These are phyloP conservation scores for Aureobasidium zeae DNA, from an alignment of 2,329 filamentous ascomycete species.

Conservation along the genomic window DNA sequence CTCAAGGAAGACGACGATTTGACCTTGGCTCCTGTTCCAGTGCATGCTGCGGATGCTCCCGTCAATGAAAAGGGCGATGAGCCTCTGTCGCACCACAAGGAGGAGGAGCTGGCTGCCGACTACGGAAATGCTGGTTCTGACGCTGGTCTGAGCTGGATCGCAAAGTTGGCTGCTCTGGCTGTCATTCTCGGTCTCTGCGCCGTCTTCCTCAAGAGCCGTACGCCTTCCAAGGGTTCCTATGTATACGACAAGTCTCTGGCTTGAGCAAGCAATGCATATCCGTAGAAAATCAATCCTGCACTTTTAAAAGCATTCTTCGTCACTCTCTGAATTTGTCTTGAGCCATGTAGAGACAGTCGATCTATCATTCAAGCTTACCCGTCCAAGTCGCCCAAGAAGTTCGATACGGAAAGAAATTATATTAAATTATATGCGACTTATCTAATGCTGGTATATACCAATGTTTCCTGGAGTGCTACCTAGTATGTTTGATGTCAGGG, in stretches of 20 bases:
- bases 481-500: no score
- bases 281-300: no score
- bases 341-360: no score
- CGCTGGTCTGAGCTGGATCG: conserved; percentile 33
- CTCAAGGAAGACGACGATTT: conserved; percentile 6
- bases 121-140: conserved; percentile 17
- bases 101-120: conserved; percentile 19
- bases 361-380: no score
- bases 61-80: conserved; percentile 18
- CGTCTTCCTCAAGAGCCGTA: conserved; percentile 32
- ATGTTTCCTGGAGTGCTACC: no score
- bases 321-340: no score
- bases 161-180: conserved; percentile 39
- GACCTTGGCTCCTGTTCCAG: conserved; percentile 9
- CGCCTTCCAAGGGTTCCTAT: conserved; percentile 8
- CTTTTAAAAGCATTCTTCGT: no score
- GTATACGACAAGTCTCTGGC: conserved; percentile 10
- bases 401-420: no score
- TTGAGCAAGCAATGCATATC: conserved; percentile 7
- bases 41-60: conserved; percentile 33
- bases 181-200: conserved; percentile 36
- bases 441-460: no score
- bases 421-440: no score
- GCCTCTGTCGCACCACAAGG: conserved; percentile 17
- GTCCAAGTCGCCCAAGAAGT: no score